Conservation (phyloP, 768 basidiomycete genomes). For the Cystoderma amianthinum region DNA sequence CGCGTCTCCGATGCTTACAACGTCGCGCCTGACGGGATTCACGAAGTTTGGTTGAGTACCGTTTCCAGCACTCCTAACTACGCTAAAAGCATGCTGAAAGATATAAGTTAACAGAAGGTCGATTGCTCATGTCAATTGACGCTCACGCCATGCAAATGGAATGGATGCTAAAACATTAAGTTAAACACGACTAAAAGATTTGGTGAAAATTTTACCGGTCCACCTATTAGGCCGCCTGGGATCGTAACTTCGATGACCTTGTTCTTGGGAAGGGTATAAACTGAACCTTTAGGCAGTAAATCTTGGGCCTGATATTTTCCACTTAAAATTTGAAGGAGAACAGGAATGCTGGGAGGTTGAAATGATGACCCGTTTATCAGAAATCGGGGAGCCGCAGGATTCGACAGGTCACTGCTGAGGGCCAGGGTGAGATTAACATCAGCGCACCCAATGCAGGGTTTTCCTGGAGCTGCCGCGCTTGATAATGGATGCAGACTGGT, state of each 20-base stretch:
- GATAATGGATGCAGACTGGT: slow-evolving; percentile 29
- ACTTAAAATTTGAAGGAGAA: slow-evolving; percentile 44
- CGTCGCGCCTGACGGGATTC: slow-evolving; percentile 31
- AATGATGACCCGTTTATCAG: slow-evolving; percentile 23
- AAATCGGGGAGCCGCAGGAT: slow-evolving; percentile 8
- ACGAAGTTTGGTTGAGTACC: slow-evolving; percentile 26
- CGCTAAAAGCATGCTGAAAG: slow-evolving; percentile 34
- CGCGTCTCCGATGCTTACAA: slow-evolving; percentile 21
- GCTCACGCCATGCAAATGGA: slow-evolving; percentile 34
- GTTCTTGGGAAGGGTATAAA: slow-evolving; percentile 36
- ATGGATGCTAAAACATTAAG: slow-evolving; percentile 30
- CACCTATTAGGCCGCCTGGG: slow-evolving; percentile 24
- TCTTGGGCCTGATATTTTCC: slow-evolving; percentile 32
- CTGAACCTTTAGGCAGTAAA: slow-evolving; percentile 30
- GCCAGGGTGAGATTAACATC: slow-evolving; percentile 32
- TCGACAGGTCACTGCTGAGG: slow-evolving; percentile 13
- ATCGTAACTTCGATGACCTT: slow-evolving; percentile 41
- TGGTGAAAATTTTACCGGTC: slow-evolving; percentile 15
- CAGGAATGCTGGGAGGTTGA: slow-evolving; percentile 31
- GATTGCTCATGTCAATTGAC: slow-evolving; percentile 14
- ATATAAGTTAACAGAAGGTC: not conserved
- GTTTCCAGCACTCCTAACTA: slow-evolving; percentile 33
- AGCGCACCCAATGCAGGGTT: slow-evolving; percentile 27
- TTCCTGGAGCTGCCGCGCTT: slow-evolving; percentile 20
- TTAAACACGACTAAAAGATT: slow-evolving; percentile 12